Conservation (phyloP, 139 green algal species). For the Picochlorum sp. region DNA sequence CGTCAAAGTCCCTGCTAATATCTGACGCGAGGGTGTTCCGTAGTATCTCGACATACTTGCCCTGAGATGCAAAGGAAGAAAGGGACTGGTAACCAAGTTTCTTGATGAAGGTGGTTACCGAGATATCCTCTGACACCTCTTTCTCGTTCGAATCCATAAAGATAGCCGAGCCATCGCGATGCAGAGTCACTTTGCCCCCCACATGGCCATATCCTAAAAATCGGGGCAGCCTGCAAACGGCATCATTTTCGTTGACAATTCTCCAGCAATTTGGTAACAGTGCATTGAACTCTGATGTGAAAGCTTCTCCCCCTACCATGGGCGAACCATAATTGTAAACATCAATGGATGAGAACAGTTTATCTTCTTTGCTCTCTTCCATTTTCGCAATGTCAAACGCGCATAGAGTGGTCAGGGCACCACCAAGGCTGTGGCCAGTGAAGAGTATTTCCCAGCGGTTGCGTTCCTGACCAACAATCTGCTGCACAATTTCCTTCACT, state of each 20-base stretch:
- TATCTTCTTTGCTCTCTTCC: conserved; percentile 7
- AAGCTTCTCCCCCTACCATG: conserved; percentile 62
- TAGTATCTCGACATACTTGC: background rate
- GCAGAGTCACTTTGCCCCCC: conserved; percentile 29
- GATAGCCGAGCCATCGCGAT: conserved; percentile 8
- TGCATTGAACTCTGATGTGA: conserved; percentile 50
- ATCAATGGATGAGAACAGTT: conserved; percentile 17
- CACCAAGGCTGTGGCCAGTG: conserved; percentile 76
- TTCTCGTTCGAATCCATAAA: conserved; percentile 9
- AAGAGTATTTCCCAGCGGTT: conserved; percentile 17
- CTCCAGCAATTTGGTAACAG: conserved; percentile 53
- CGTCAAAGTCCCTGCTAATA: background rate
- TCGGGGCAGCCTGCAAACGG: conserved; percentile 53
- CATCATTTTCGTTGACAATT: conserved; percentile 59
- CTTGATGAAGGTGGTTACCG: background rate
- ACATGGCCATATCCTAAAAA: conserved; percentile 72
- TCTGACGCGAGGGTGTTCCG: background rate
- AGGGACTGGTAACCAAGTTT: background rate
- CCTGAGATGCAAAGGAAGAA: background rate
- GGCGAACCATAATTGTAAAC: conserved; percentile 77
- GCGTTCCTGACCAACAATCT: conserved; percentile 22
- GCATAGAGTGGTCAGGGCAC: conserved; percentile 71
- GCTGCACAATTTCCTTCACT: conserved; percentile 42
- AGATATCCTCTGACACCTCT: conserved; percentile 9
- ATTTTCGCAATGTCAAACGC: conserved; percentile 59